Conservation (phyloP, 495 filamentous ascomycete genomes). For the Penicillium odoratum region DNA sequence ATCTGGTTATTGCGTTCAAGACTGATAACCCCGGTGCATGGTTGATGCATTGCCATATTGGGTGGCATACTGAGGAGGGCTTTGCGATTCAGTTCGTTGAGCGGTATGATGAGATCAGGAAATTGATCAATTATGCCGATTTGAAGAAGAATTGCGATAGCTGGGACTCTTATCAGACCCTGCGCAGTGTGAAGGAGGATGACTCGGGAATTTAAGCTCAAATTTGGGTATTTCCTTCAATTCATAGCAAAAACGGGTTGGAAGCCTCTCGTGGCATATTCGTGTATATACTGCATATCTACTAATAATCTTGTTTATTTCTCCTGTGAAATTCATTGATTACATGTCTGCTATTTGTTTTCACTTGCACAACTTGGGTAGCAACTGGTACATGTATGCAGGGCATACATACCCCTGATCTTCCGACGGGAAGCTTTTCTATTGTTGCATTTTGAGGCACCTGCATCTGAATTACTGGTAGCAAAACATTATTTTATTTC, state of each 20-base stretch:
- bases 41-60: constrained; percentile 12
- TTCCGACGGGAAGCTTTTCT: no score
- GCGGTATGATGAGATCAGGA: constrained; percentile 5
- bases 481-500: no score
- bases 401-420: no score
- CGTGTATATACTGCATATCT: background rate
- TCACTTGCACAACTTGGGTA: no score
- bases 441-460: no score
- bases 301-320: no score
- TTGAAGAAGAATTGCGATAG: constrained; percentile 19
- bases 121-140: constrained; percentile 6
- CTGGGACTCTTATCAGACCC: constrained; percentile 6
- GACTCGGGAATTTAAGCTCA: constrained; percentile 8
- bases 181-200: background rate
- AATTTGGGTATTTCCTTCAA: background rate
- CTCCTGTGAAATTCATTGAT: background rate
- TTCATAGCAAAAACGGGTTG: background rate
- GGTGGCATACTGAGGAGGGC: constrained; percentile 10
- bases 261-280: background rate
- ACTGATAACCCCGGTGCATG: constrained; percentile 10
- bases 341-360: background rate
- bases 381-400: no score
- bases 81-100: constrained; percentile 16
- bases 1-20: constrained; percentile 10
- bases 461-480: no score